Base-by-base conservation (phyloP, 164 flowering plant genomes). In the Tetracentron sinense region DNA sequence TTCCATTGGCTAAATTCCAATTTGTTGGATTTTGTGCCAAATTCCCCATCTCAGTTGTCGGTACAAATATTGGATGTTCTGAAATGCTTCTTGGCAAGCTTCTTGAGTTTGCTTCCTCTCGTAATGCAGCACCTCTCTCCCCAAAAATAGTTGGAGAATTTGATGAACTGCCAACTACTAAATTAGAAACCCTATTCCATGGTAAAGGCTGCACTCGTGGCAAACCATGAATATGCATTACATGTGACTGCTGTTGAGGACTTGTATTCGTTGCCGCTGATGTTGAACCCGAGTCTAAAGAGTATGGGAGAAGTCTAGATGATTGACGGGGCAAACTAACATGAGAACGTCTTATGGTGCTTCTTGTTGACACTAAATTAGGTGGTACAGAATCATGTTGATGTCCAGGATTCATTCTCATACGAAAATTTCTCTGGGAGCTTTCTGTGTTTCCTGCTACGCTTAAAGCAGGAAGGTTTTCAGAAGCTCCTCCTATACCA, bases 61-160 rank as follows among this genome's bases (percentile, higher is more conserved):
- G 77, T 42, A 71, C 48, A 69, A 85, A 77, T 69, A 82, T 68
- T 29, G 85, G 82, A 77, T 82, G 78, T 29, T 86, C 89, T 51
- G 78, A 76, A 25, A 79, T 65, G 65, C 74, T 75, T 66, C 89
- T 74, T 16, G 77, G 64, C 42, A 73, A 42, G 64, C 55, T 78
- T 71, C 83, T 77, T 54, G 82, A 53, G 52, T 64, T 75, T 55
- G 70, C 42, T 63, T 79, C 83, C 23, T 72, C 85, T 14, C 46
- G 74, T 30, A 65, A 70, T 19, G 55, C 27, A 56, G 73, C 26
- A 60, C 69, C 68, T 61, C 78, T 66, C 63, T 69, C 83, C 29
- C 72, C 75, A 19, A 75, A 61, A 51, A 63, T 46, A 20, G 57
- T 60, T 33, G 66, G 50, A 50, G 83, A 62, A 56, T 42, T 74